A percentile compares a stretch with the other conserved stretches of the same genome.
Conservation (phyloP, 2,329 filamentous ascomycete species). For the Zymoseptoria pseudotritici region DNA sequence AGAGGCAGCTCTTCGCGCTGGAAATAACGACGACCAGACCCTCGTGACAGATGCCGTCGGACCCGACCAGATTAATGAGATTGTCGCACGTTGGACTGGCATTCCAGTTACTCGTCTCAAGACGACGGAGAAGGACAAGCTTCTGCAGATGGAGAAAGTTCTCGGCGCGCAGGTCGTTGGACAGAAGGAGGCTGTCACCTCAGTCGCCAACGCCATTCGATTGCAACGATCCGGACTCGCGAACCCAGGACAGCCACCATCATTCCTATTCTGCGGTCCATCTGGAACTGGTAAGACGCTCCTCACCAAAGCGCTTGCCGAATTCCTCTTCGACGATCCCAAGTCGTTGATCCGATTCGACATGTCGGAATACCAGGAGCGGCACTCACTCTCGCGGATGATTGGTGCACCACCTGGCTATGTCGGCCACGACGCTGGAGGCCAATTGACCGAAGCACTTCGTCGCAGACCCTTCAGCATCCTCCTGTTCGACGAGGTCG, state of each 20-base stretch:
- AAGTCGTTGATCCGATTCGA: constrained; percentile 99
- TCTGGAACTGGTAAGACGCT: constrained; percentile 98
- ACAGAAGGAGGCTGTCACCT: constrained; percentile 85
- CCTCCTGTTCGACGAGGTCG: constrained; percentile 92
- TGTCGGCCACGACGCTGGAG: constrained; percentile 90
- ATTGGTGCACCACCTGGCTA: constrained; percentile 96
- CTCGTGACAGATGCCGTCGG: constrained; percentile 91
- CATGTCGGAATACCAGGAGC: constrained; percentile 99
- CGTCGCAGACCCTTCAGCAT: constrained; percentile 96
- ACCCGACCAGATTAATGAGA: constrained; percentile 97
- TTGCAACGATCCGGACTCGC: constrained; percentile 87
- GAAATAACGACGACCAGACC: constrained; percentile 48
- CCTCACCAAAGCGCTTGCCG: constrained; percentile 90
- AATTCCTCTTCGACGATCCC: constrained; percentile 95
- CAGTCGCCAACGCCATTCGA: constrained; percentile 92
- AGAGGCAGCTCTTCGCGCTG: constrained; percentile 50
- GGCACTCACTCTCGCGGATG: constrained; percentile 91
- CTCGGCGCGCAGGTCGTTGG: constrained; percentile 81
- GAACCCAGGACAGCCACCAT: constrained; percentile 95
- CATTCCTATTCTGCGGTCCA: constrained; percentile 97
- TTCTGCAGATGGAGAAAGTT: constrained; percentile 92
- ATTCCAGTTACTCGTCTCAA: constrained; percentile 91
- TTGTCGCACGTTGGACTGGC: constrained; percentile 94
- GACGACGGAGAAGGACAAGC: constrained; percentile 95
- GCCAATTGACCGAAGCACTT: constrained; percentile 89